Evolutionary conservation across 2,329 filamentous ascomycete species (phyloP).

Genomic region (Ploettnerulaceae sp.): DNA sequence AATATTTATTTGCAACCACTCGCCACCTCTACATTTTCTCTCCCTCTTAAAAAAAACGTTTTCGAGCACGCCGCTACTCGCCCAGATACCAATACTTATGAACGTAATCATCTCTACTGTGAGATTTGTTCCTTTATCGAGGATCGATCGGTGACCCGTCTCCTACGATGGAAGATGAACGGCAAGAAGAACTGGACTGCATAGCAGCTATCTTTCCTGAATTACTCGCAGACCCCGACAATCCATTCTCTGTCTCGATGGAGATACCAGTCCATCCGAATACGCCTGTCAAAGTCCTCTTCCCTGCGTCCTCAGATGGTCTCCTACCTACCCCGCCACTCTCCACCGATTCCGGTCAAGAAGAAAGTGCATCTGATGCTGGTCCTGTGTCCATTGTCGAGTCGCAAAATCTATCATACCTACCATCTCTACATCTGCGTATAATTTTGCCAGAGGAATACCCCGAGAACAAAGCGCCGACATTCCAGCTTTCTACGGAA

Average conservation of each 20-base stretch:
- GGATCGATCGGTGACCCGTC: conserved; percentile 27
- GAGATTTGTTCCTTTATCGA: conserved; percentile 22
- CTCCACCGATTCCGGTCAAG: conserved; percentile 21
- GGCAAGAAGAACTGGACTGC: conserved; percentile 54
- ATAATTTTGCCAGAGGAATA: conserved; percentile 55
- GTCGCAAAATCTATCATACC: conserved; percentile 38
- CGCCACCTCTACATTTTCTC: conserved; percentile 3
- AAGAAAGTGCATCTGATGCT: conserved; percentile 11
- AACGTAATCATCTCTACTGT: conserved; percentile 9
- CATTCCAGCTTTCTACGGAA: conserved; percentile 46
- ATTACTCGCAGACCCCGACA: conserved; percentile 43
- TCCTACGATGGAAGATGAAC: conserved; percentile 56
- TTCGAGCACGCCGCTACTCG: not conserved
- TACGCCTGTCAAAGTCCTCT: conserved; percentile 51
- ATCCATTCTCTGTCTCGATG: conserved; percentile 45
- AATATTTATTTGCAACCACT: conserved; percentile 1
- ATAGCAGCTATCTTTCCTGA: conserved; percentile 65
- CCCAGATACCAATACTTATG: conserved; percentile 20
- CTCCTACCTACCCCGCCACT: conserved; percentile 27
- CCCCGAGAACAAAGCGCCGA: conserved; percentile 48
- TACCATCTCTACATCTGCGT: conserved; percentile 52
- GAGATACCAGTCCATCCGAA: conserved; percentile 53
- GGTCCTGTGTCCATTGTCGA: conserved; percentile 21
- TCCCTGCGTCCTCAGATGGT: conserved; percentile 45
- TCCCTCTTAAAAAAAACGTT: not conserved